Evolutionary conservation across 202 grass and related monocot genomes (phyloP), one percentile per base, ranked within the genome.

Genomic region (Eragrostis tef): DNA sequence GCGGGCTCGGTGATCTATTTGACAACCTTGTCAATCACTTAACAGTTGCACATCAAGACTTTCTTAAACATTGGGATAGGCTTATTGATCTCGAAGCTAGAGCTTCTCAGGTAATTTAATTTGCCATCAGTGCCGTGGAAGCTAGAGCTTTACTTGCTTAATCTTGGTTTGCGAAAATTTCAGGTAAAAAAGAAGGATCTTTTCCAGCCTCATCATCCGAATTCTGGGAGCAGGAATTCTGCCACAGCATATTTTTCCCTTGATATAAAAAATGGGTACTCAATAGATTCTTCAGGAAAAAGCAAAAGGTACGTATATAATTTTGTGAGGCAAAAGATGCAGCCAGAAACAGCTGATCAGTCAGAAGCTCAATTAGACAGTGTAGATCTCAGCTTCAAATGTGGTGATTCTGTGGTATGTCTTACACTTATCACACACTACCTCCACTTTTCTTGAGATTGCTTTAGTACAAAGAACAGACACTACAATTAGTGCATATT

Each of bases 71-170:
- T 62, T 98, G 94, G 94, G 84, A 91, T 67, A 83, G 51, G 79
- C 86, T 94, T 75, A 89, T 98, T 82, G 92, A 98, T 86, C 85
- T 98, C 46, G 92, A 98, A 86, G 88, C 94, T 88, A 88, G 91
- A 85, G 68, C 9, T 81, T 92, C 90, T 81, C 84, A 94, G 94
- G 94, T 98, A 87, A 54, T 83, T 80, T 80, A 41, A 11, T 75
- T 70, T 85, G 19, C 68, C 29, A 52, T 67, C 15, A 64, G 42
- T 69, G 67, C 41, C 36, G 31, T 36, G 26, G 31, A 82, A 78
- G 44, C 24, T 71, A n/a, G 16, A 59, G 41, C 45, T 58, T 53
- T 71, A 47, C 9, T 57, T 29, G 16, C 74, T 67, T 74, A 67
- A 87, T 36, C 43, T 82, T 47, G 67, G 49, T 75, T 78, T 63